These are phyloP conservation scores for Apiospora hydei DNA, from an alignment of 2,329 filamentous ascomycete genomes.

Conservation along the genomic window DNA sequence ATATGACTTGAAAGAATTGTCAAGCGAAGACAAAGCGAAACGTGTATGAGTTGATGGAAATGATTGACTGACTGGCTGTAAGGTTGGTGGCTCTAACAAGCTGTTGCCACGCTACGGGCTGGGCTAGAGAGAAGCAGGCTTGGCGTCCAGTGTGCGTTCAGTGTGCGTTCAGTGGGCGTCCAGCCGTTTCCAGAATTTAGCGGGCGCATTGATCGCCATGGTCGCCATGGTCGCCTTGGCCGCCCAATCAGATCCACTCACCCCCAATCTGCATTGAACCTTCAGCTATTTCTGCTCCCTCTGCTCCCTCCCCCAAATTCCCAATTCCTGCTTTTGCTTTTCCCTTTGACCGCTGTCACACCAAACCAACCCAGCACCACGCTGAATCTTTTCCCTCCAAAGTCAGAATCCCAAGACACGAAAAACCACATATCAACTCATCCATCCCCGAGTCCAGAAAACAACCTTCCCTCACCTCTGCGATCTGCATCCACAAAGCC, in stretches of 20 bases:
- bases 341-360: slow-evolving; percentile 10
- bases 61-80: slow-evolving; percentile 1
- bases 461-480: neutral
- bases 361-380: neutral
- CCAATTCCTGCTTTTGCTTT: neutral
- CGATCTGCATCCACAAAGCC: slow-evolving; percentile 1
- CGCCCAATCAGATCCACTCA: slow-evolving; percentile 3
- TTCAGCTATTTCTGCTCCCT: slow-evolving; percentile 12
- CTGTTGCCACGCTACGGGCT: slow-evolving; percentile 2
- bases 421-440: neutral
- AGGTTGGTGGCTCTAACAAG: neutral
- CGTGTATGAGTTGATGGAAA: slow-evolving; percentile 7
- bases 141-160: neutral
- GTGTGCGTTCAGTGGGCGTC: no score
- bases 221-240: neutral
- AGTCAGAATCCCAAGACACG: neutral
- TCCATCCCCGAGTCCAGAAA: neutral
- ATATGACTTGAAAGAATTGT: neutral
- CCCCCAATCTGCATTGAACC: neutral
- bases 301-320: neutral
- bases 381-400: neutral
- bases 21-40: neutral
- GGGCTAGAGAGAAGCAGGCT: neutral
- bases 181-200: slow-evolving; percentile 22
- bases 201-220: neutral